Percentiles rank a stretch among this genome's conserved stretches.
phyloP scores from a whole-genome alignment of 2,329 filamentous ascomycete genomes.

The Fusarium sp. region DNA sequence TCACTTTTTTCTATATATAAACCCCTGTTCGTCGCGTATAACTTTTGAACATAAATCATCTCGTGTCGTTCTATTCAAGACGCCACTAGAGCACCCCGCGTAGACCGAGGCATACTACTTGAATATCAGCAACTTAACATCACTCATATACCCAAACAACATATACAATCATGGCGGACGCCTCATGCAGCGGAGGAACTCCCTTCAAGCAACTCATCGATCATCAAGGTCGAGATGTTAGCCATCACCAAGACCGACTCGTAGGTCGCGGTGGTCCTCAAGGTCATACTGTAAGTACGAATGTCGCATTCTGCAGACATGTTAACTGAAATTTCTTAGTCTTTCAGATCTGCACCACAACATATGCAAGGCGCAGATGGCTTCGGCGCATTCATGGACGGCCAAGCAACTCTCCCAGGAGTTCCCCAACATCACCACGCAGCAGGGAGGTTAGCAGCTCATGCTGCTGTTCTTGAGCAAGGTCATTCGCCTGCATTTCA shows the following conservation, averaged over 20 bases:
- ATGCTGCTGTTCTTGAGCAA: slow-evolving; percentile 50
- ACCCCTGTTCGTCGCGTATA: not conserved
- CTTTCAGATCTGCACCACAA: slow-evolving; percentile 51
- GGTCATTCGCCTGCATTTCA: slow-evolving; percentile 39
- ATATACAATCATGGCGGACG: slow-evolving; percentile 51
- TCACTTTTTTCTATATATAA: not conserved
- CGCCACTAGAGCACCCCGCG: slow-evolving; percentile 15
- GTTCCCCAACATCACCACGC: slow-evolving; percentile 51
- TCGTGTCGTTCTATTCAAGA: not conserved
- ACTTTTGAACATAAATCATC: not conserved
- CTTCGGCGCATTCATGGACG: slow-evolving; percentile 53
- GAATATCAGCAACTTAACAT: slow-evolving; percentile 4
- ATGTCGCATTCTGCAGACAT: not conserved
- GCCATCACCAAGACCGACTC: slow-evolving; percentile 56
- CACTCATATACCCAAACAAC: not conserved
- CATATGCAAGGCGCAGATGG: slow-evolving; percentile 46
- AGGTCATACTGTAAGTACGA: slow-evolving; percentile 47
- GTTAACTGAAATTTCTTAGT: slow-evolving; percentile 33
- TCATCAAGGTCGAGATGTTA: slow-evolving; percentile 55
- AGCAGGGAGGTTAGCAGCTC: slow-evolving; percentile 50
- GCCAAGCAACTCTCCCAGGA: slow-evolving; percentile 43
- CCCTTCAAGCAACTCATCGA: slow-evolving; percentile 58
- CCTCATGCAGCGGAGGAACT: slow-evolving; percentile 55
- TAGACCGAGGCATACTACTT: slow-evolving; percentile 33
- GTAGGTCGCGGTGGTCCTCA: slow-evolving; percentile 46